Percentiles rank a stretch among this genome's conserved stretches.
phyloP scores from a whole-genome alignment of 768 basidiomycete species.

The Gyrodon lividus region DNA sequence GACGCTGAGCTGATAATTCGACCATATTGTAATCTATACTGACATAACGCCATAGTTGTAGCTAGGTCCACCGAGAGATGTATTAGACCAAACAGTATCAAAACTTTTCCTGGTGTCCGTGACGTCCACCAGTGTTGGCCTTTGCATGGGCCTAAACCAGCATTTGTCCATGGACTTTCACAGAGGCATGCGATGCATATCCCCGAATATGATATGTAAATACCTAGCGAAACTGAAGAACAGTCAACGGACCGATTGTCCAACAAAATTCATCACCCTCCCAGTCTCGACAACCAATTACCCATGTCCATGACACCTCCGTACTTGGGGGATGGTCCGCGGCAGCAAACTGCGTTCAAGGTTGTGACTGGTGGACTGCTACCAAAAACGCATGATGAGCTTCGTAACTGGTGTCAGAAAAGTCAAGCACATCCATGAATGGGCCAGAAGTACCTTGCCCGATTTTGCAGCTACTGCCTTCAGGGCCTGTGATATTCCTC shows the following conservation, averaged over 20 bases:
- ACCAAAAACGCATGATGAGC: conserved; percentile 25
- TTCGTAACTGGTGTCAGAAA: conserved; percentile 18
- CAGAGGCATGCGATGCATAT: conserved; percentile 6
- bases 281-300: neutral
- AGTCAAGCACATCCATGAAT: conserved; percentile 15
- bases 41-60: conserved; percentile 28
- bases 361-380: conserved; percentile 4
- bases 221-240: conserved; percentile 20
- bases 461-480: conserved; percentile 21
- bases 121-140: conserved; percentile 4
- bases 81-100: conserved; percentile 22
- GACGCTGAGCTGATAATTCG: conserved; percentile 19
- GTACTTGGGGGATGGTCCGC: neutral
- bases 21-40: conserved; percentile 21
- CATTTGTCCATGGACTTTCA: conserved; percentile 6
- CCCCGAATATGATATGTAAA: conserved; percentile 22
- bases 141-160: too few species aligned
- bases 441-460: conserved; percentile 20
- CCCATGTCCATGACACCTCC: neutral
- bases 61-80: conserved; percentile 18
- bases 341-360: neutral
- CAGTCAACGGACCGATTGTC: conserved; percentile 11
- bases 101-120: conserved; percentile 7
- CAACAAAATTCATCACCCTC: conserved; percentile 1
- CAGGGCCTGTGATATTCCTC: conserved; percentile 18